Evolutionary conservation across 2,329 filamentous ascomycete genomes (phyloP), one percentile per base, ranked within the genome.

Genomic region (Penicillium sp.): DNA sequence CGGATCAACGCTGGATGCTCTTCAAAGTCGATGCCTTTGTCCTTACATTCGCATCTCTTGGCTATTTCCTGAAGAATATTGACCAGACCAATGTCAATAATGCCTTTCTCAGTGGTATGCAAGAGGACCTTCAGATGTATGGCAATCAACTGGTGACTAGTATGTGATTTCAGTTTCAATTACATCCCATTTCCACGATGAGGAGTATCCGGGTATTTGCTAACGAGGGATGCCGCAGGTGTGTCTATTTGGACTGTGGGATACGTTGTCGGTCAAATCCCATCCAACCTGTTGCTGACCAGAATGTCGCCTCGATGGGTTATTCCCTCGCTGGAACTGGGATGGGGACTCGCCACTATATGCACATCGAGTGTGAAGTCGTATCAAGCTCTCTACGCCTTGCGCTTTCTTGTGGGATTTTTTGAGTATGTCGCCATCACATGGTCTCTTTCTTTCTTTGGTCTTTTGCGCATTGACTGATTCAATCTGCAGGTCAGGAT

Each of bases 261-360:
- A 42, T 74, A 74, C 26, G 75, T 80, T 29, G 64, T 81, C 26
- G 77, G 77, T 14, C 74, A 73, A 7, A 67, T 76, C 2, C 72
- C 77, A 0, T 67, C 63, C 41, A 79, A 79, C 53, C 59, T 81
- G 23, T 61, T 79, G 55, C 70, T 80, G 55, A 79, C 76, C 7
- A 58, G 76, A 13, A 57, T 79, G 0, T 74, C 71, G 0, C 77
- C 77, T 4, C 69, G 75, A 32, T 73, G 68, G 56, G 78, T 77
- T 64, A 71, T 79, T 11, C 69, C 76, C 0, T 30, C 65, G 63
- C 60, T 74, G 56, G 69, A 70, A 54, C 51, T 71, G 29, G 67
- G 67, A n/a, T 71, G 69, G 66, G 67, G 62, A 30, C 57, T 63
- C 26, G 56, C 60, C 9, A 61, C 59, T 8, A 61, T 62, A 30